A percentile compares a stretch with the other conserved stretches of the same genome.
Conservation (phyloP, 768 basidiomycete genomes). For the Rhodocollybia butyracea region DNA sequence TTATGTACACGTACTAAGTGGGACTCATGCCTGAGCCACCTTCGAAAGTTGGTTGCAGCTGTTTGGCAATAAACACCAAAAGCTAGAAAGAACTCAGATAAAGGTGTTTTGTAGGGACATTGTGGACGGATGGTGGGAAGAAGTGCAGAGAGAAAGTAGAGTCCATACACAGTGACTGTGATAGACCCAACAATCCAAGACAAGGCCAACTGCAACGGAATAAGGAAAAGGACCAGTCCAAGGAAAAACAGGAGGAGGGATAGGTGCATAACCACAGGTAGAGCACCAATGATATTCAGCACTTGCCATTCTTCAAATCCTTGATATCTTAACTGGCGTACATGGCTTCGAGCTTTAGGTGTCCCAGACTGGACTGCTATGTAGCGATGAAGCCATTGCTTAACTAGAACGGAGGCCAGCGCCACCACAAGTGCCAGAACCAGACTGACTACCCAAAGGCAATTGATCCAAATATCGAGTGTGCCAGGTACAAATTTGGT, state of each 20-base stretch:
- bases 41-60: too few relatives aligned
- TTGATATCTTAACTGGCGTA: constrained; percentile 20
- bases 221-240: too few relatives aligned
- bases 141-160: too few relatives aligned
- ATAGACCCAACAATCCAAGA: too few relatives aligned
- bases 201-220: too few relatives aligned
- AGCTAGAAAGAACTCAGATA: too few relatives aligned
- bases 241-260: constrained; percentile 10
- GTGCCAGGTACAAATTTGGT: neutral
- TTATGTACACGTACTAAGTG: too few relatives aligned
- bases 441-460: constrained; percentile 21
- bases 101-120: too few relatives aligned
- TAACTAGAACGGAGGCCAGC: constrained; percentile 20
- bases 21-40: too few relatives aligned
- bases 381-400: constrained; percentile 23
- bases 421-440: constrained; percentile 21
- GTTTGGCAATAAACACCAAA: too few relatives aligned
- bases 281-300: constrained; percentile 11
- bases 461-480: constrained; percentile 12
- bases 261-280: constrained; percentile 13
- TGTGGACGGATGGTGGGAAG: too few relatives aligned
- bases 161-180: too few relatives aligned
- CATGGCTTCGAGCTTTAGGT: constrained; percentile 15
- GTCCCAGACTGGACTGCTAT: constrained; percentile 15
- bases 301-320: constrained; percentile 19